These are phyloP conservation scores for Rugonectria rugulosa DNA, from an alignment of 2,329 filamentous ascomycete genomes.

Conservation along the genomic window DNA sequence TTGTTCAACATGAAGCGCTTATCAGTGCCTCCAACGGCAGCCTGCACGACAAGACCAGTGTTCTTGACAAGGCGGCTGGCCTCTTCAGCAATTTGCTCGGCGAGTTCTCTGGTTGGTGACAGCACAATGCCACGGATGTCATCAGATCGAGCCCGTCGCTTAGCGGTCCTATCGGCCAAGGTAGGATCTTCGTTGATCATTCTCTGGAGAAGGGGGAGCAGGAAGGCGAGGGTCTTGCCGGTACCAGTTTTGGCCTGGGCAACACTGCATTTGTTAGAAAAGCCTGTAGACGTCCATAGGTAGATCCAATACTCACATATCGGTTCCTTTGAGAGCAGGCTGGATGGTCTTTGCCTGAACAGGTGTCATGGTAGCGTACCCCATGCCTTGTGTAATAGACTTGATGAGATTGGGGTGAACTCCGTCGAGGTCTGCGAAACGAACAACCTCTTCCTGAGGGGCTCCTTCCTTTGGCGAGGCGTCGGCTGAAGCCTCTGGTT, in stretches of 20 bases:
- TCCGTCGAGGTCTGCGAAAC: slow-evolving; percentile 57
- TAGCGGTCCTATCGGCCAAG: slow-evolving; percentile 58
- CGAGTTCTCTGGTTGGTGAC: slow-evolving; percentile 82
- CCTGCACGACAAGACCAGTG: slow-evolving; percentile 73
- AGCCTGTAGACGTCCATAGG: neutral
- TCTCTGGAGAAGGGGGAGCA: slow-evolving; percentile 84
- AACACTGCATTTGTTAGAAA: slow-evolving; percentile 60
- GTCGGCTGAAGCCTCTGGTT: slow-evolving; percentile 25
- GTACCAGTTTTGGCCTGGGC: slow-evolving; percentile 97
- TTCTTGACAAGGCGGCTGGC: slow-evolving; percentile 70
- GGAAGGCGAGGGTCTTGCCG: slow-evolving; percentile 94
- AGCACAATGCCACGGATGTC: slow-evolving; percentile 76
- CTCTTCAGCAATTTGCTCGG: slow-evolving; percentile 82
- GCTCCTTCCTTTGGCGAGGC: slow-evolving; percentile 20
- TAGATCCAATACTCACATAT: slow-evolving; percentile 71
- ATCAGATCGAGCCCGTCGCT: slow-evolving; percentile 50
- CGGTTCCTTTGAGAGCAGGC: slow-evolving; percentile 78
- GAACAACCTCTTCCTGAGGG: slow-evolving; percentile 40
- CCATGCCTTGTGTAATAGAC: slow-evolving; percentile 75
- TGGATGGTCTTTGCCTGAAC: slow-evolving; percentile 88
- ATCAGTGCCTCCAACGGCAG: slow-evolving; percentile 90
- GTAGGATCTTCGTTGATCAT: slow-evolving; percentile 71
- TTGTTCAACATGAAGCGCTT: slow-evolving; percentile 73
- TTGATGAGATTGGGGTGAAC: slow-evolving; percentile 72
- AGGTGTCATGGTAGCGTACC: slow-evolving; percentile 86